Base-by-base conservation (phyloP, 2,329 filamentous ascomycete species). In the Fusarium buharicum region DNA sequence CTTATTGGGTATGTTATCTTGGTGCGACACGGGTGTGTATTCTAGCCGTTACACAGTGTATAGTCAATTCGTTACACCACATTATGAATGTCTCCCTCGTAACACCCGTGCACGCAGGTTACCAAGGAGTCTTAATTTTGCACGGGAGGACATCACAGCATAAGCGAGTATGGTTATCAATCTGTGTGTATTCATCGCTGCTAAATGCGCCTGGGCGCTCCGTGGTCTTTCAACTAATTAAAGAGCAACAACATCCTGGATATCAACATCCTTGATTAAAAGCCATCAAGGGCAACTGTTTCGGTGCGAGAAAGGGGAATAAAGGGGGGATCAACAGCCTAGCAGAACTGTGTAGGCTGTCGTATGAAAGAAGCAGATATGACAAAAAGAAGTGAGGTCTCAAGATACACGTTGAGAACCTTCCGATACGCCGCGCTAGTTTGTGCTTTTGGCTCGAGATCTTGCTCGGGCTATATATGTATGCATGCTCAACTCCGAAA, bases 371-470 rank as follows among this genome's bases (percentile, higher is more conserved):
- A 24, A 27, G 33, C 40, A 47, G 39, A 47, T 44, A 18, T 24
- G 22, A 24, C 22, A 24, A 24, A 24, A 24, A 24, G 22, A 24
- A 24, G 6, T 24, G 48, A 53, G 40, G 30, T 50, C 54, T 34
- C 37, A n/a, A 8, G 13, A 22, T 33, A 33, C 12, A 33, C 28
- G 13, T 33, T 7, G 14, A 41, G 20, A 50, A 59, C 55, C 36
- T 55, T 33, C 62, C 49, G 36, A 57, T 62, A 51, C 56, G 59
- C 66, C 59, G 43, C 60, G 62, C 64, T 67, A 44, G 58, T 62
- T 41, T 44, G 64, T 36, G 38, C 17, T 38, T 50, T 46, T 36
- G 40, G 22, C 34, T 37, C 22, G 36, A 59, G 59, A 17, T 37
- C 18, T 37, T 18, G 11, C 17, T 20, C 17, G 17, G 18, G 18